Evolutionary conservation across 2,329 filamentous ascomycete genomes (phyloP), one percentile per base, ranked within the genome.

Genomic region (Cylindrodendrum hubeiense): DNA sequence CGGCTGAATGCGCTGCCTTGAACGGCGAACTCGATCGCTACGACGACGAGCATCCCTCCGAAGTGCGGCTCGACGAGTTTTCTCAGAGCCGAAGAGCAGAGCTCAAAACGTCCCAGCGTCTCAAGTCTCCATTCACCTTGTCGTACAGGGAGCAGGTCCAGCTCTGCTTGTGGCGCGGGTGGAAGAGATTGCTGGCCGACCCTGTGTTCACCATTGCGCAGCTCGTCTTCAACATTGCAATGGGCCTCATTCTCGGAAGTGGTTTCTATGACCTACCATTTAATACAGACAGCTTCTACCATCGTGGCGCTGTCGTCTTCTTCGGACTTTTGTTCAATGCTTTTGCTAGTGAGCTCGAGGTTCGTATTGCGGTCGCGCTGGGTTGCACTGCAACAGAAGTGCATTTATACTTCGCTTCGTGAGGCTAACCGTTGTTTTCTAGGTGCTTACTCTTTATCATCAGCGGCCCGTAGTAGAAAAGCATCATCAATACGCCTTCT

Each of bases 21-120:
- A 17, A 47, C 4, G n/a, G n/a, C n/a, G 55, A 68, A 2, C 56
- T 68, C n/a, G 71, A 75, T 43, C 77, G 82, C 55, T 85, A 71
- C 49, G 69, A 69, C 34, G 63, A 67, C 8, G 68, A 73, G 3
- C 77, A 77, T 37, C 56, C 61, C 1, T n/a, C 53, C 5, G 28
- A 9, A 12, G 65, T 60, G 22, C 50, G 60, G 2, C 59, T 67
- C 24, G 56, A 67, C 2, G 60, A 65, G n/a, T 61, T 62, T 30
- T 67, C 67, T 52, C 63, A 65, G 30, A 85, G 43, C 91, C 89
- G 89, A 88, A 91, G 66, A 87, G 34, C 86, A 63, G 90, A 88
- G 70, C 79, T n/a, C 26, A 72, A 50, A 33, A 78, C 80, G 58
- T n/a, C n/a, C n/a, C 77, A 79, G 28, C 81, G 84, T 8, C 76